Conservation (phyloP, 768 basidiomycete species). For the Tulasnella sp. region DNA sequence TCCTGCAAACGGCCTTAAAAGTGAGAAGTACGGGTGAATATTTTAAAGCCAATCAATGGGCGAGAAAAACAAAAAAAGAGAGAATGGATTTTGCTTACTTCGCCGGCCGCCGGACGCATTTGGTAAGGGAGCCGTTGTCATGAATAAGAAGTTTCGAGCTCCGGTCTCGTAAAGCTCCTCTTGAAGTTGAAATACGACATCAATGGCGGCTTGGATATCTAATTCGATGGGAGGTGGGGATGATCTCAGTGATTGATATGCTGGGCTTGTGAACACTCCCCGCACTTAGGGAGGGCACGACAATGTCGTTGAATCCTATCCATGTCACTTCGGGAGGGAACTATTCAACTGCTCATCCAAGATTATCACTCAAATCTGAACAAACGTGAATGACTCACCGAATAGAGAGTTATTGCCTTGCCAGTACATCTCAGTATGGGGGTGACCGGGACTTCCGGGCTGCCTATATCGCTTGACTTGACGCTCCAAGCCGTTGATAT, state of each 20-base stretch:
- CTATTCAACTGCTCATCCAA: neutral
- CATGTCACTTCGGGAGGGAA: conserved; percentile 48
- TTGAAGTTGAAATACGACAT: conserved; percentile 45
- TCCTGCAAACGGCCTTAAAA: neutral
- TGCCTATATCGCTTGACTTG: conserved; percentile 38
- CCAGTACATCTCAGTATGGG: conserved; percentile 45
- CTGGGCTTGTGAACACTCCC: neutral
- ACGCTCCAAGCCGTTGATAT: conserved; percentile 41
- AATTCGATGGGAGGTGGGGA: too few species aligned
- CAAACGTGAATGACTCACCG: conserved; percentile 33
- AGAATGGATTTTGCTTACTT: neutral
- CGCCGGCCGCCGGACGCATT: conserved; percentile 33
- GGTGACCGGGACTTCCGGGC: conserved; percentile 23
- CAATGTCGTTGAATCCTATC: conserved; percentile 62
- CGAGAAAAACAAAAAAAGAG: too few species aligned
- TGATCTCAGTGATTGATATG: too few species aligned
- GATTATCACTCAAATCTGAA: neutral
- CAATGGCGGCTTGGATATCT: conserved; percentile 30
- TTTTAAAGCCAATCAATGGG: too few species aligned
- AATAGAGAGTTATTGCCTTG: conserved; percentile 45
- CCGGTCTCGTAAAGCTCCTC: conserved; percentile 49
- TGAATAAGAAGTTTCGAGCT: conserved; percentile 53
- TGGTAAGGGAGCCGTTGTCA: conserved; percentile 59
- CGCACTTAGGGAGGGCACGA: neutral
- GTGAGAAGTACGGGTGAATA: too few species aligned